phyloP scores from a whole-genome alignment of 1,139 yeast species.

The Hanseniaspora sp. region DNA sequence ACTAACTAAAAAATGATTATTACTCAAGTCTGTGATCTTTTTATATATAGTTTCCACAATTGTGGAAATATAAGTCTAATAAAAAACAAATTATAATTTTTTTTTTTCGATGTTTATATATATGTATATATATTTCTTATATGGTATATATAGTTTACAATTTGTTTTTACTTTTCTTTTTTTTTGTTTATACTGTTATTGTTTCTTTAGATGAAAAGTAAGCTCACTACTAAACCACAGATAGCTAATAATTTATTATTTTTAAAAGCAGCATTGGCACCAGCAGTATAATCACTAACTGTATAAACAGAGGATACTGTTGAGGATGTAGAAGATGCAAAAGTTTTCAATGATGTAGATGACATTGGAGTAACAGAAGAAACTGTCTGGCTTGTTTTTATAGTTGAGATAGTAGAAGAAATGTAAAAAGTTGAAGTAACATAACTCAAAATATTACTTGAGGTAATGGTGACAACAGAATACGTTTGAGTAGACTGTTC shows the following conservation, averaged over 20 bases:
- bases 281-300: conserved; percentile 5
- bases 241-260: neutral
- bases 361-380: neutral
- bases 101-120: neutral
- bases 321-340: neutral
- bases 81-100: neutral
- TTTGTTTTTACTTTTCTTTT: no score
- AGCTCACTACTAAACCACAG: neutral
- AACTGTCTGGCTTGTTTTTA: neutral
- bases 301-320: neutral
- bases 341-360: neutral
- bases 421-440: conserved; percentile 3
- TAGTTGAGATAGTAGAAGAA: neutral
- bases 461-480: neutral
- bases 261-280: neutral
- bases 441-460: neutral
- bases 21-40: neutral
- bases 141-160: no score
- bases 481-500: neutral
- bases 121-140: no score
- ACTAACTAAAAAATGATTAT: conserved; percentile 25
- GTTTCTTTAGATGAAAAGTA: neutral
- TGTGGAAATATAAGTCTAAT: no score
- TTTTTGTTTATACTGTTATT: no score
- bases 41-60: neutral